phyloP scores from a whole-genome alignment of 2,329 filamentous ascomycete genomes.

The Penicillium brevicompactum region DNA sequence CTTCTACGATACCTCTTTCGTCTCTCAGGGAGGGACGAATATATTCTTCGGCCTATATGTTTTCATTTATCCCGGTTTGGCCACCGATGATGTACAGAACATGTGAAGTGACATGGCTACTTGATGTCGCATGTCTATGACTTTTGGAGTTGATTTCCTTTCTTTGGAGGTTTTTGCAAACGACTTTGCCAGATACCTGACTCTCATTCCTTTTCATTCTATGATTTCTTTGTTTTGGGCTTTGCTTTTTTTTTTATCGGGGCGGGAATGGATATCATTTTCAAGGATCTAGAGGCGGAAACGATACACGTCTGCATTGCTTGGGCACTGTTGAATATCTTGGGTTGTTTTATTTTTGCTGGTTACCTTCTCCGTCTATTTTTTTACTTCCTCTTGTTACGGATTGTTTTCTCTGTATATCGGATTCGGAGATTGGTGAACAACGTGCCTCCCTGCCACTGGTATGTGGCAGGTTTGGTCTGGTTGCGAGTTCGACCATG shows the following conservation, averaged over 20 bases:
- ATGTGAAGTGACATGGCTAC: constrained; percentile 36
- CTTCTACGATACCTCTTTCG: constrained; percentile 39
- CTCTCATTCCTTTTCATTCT: constrained; percentile 18
- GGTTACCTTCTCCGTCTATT: constrained; percentile 23
- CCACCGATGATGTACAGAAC: constrained; percentile 45
- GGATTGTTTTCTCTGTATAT: constrained; percentile 35
- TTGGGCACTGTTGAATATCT: constrained; percentile 41
- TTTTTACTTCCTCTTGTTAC: constrained; percentile 22
- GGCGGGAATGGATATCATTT: constrained; percentile 40
- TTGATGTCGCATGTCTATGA: constrained; percentile 36
- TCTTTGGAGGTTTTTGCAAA: constrained; percentile 25
- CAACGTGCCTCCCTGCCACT: constrained; percentile 32
- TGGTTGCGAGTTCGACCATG: constrained; percentile 37
- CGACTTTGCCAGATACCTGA: constrained; percentile 34
- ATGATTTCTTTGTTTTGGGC: constrained; percentile 30
- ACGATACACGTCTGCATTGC: constrained; percentile 49
- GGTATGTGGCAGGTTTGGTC: constrained; percentile 33
- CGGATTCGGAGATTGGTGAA: constrained; percentile 35
- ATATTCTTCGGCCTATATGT: constrained; percentile 29
- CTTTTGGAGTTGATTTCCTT: constrained; percentile 39
- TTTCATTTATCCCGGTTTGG: constrained; percentile 26
- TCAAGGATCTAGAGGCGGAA: constrained; percentile 46
- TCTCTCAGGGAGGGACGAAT: constrained; percentile 41
- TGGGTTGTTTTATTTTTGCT: constrained; percentile 31
- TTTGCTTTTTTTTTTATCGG: constrained; percentile 27